These are phyloP conservation scores for Veloboletus limbatus DNA, from an alignment of 1,284 basidiomycete genomes.

Conservation along the genomic window DNA sequence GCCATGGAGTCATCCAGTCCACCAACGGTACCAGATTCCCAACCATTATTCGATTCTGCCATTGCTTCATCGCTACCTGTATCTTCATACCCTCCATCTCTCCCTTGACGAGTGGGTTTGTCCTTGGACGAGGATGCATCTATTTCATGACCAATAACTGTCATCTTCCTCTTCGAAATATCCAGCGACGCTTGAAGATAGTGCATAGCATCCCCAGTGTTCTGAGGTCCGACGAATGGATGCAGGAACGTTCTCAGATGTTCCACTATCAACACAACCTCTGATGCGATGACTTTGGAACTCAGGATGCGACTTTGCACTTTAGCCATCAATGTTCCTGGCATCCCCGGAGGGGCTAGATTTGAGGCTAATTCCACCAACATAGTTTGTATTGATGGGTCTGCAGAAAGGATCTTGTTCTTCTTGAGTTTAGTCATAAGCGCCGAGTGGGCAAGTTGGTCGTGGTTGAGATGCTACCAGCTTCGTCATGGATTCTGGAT, in stretches of 20 bases:
- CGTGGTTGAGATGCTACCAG: slow-evolving; percentile 55
- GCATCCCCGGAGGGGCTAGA: slow-evolving; percentile 30
- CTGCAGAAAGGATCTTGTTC: slow-evolving; percentile 53
- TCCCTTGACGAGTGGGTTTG: slow-evolving; percentile 31
- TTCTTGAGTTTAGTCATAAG: slow-evolving; percentile 74
- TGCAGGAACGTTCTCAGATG: slow-evolving; percentile 46
- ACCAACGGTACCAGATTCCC: slow-evolving; percentile 58
- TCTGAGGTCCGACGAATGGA: slow-evolving; percentile 23
- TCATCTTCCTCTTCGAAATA: slow-evolving; percentile 11
- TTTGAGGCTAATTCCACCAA: slow-evolving; percentile 40
- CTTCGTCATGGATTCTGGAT: slow-evolving; percentile 2
- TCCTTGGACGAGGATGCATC: not conserved
- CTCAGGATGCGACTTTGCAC: slow-evolving; percentile 75
- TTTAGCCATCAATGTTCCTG: slow-evolving; percentile 53
- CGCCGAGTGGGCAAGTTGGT: slow-evolving; percentile 59
- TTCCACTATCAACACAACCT: slow-evolving; percentile 53
- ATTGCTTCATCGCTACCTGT: slow-evolving; percentile 11
- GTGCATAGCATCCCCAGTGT: not conserved
- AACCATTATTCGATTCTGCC: slow-evolving; percentile 44
- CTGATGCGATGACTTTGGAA: slow-evolving; percentile 69
- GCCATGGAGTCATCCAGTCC: slow-evolving; percentile 43
- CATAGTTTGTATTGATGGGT: slow-evolving; percentile 48
- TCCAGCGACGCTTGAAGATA: not conserved
- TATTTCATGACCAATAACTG: not conserved
- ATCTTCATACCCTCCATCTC: slow-evolving; percentile 30